These are phyloP conservation scores for Fereydounia khargensis DNA, from an alignment of 1,284 basidiomycete genomes.

Conservation along the genomic window DNA sequence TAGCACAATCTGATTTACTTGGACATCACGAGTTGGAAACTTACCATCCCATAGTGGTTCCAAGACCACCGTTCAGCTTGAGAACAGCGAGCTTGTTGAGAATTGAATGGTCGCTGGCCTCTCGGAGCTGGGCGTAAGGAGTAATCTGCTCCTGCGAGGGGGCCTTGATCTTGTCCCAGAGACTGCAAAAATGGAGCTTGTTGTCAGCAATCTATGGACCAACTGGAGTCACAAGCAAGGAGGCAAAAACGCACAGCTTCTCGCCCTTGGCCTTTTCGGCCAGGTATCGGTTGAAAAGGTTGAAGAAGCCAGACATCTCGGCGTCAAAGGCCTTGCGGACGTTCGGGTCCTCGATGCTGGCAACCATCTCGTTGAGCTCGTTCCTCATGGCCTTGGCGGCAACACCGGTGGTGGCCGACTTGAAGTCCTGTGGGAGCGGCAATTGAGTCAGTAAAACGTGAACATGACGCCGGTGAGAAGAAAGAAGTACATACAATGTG, in stretches of 20 bases:
- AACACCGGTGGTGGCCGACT: constrained; percentile 95
- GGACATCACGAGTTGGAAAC: not conserved
- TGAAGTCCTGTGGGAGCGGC: constrained; percentile 68
- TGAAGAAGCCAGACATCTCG: constrained; percentile 99
- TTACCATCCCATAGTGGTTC: constrained; percentile 81
- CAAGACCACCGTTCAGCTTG: constrained; percentile 99
- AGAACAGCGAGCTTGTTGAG: constrained; percentile 77
- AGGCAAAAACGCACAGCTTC: constrained; percentile 88
- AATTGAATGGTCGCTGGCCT: constrained; percentile 50
- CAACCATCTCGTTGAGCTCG: constrained; percentile 90
- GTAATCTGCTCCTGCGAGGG: constrained; percentile 90
- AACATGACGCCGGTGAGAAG: not conserved
- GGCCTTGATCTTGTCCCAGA: constrained; percentile 96
- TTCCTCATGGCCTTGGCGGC: constrained; percentile 98
- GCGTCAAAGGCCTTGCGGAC: constrained; percentile 80
- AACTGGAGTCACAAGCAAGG: not conserved
- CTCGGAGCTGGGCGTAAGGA: constrained; percentile 72
- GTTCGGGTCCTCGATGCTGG: constrained; percentile 63
- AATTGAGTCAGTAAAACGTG: not conserved
- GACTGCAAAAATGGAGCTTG: constrained; percentile 62
- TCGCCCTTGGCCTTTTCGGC: constrained; percentile 89
- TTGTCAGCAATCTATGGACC: too few species aligned
- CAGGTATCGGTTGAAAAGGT: constrained; percentile 97
- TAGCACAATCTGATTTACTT: too few species aligned
- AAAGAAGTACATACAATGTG: constrained; percentile 48